These are phyloP conservation scores for Trichoderma sp. DNA, from an alignment of 2,329 filamentous ascomycete genomes.

Conservation along the genomic window DNA sequence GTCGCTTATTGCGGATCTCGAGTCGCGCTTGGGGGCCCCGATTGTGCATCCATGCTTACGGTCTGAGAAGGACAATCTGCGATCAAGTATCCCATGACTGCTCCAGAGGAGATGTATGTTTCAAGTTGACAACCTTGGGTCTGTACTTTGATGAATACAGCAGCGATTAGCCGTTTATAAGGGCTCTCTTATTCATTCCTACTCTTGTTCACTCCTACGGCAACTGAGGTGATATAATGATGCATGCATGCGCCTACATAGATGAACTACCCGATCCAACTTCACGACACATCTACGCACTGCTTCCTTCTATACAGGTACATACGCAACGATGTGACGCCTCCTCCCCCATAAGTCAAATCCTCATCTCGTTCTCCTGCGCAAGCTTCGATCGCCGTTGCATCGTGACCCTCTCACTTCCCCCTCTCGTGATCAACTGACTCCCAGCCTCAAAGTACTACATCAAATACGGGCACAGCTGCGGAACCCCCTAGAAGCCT, in stretches of 20 bases:
- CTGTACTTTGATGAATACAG: background rate
- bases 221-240: background rate
- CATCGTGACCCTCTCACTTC: slow-evolving; percentile 9
- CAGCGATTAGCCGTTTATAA: background rate
- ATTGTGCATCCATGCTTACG: background rate
- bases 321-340: background rate
- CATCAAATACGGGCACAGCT: background rate
- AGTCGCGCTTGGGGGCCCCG: background rate
- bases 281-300: background rate
- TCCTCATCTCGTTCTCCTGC: slow-evolving; percentile 14
- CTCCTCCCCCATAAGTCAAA: background rate
- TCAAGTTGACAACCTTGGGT: background rate
- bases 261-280: background rate
- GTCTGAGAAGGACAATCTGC: background rate
- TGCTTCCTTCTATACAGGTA: background rate
- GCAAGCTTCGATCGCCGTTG: slow-evolving; percentile 19
- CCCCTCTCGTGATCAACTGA: slow-evolving; percentile 3
- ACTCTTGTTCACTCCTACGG: background rate
- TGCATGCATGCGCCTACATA: background rate
- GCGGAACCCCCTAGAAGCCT: slow-evolving; percentile 1
- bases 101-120: background rate
- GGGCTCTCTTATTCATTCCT: background rate
- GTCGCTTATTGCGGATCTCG: background rate
- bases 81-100: background rate
- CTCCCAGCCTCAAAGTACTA: background rate